phyloP scores from a whole-genome alignment of 805 yeast genomes.

The Lipomyces mesembrius region DNA sequence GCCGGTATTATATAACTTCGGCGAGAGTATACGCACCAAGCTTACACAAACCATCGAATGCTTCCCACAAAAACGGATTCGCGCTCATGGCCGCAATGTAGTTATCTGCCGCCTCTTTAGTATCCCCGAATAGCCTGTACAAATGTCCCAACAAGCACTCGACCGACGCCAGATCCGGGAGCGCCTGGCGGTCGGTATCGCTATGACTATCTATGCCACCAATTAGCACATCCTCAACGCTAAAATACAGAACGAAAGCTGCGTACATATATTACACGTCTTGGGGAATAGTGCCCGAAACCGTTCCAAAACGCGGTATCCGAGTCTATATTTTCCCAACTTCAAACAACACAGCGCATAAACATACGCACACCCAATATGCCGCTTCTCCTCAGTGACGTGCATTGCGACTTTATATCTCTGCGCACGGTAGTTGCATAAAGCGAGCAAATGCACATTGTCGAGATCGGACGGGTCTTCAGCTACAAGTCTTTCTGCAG shows the following conservation, averaged over 20 bases:
- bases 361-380: constrained; percentile 76
- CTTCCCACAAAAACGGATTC: constrained; percentile 86
- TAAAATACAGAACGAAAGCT: neutral
- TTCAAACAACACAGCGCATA: constrained; percentile 70
- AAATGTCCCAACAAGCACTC: constrained; percentile 73
- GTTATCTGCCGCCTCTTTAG: constrained; percentile 65
- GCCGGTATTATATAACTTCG: neutral
- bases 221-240: neutral
- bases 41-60: constrained; percentile 71
- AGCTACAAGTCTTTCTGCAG: constrained; percentile 79
- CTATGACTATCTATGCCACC: constrained; percentile 23
- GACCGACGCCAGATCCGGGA: constrained; percentile 74
- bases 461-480: constrained; percentile 60
- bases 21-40: constrained; percentile 20
- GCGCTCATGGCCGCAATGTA: constrained; percentile 70
- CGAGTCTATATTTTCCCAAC: constrained; percentile 62
- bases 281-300: constrained; percentile 29
- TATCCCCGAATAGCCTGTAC: constrained; percentile 61
- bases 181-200: constrained; percentile 36
- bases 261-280: constrained; percentile 23
- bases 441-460: constrained; percentile 69
- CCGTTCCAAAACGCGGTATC: constrained; percentile 45
- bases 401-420: constrained; percentile 65
- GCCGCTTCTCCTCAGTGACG: constrained; percentile 55
- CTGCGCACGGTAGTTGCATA: constrained; percentile 63